Evolutionary conservation across 306 rosid species (phyloP), one percentile per base, ranked within the genome.

Genomic region (Ormosia semicastrata): DNA sequence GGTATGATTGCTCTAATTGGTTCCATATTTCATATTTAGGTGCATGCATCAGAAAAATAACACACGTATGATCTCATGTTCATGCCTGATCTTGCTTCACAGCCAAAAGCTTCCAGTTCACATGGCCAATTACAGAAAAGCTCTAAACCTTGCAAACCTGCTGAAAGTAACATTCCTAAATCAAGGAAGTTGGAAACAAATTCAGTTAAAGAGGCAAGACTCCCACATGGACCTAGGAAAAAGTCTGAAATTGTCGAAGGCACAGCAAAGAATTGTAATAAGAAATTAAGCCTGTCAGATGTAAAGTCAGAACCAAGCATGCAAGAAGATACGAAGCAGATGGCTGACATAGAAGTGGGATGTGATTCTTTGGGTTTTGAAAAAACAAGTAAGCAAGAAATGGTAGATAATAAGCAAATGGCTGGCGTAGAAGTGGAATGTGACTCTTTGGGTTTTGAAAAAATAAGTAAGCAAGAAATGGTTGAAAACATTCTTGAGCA

Each of bases 41-140:
- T 66, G 77, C 54, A 7, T 37, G 66, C 75, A 75, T 52, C 53
- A 40, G 71, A 58, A 41, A 24, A 47, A 36, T 66, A 47, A 29
- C 32, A 24, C 63, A 24, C 49, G 7, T 57, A 57, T 47, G 46
- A 66, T 78, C 77, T 79, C 63, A 10, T 54, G 50, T 84, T 52
- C 14, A 40, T 71, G 69, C 52, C 30, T 65, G 39, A 36, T 24
- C 62, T 81, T 73, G 29, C 30, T 49, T 75, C 76, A 66, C 91
- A 95, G 99, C 62, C 86, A 68, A 93, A 87, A 78, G 72, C 83
- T 80, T 62, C 92, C 79, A 47, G 88, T 66, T 64, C 84, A 47
- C 90, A 66, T 8, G 66, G 84, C 53, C 75, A 87, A 64, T 33
- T 60, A 44, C 88, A 79, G 76, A 84, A 74, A 78, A 81, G 60